Evolutionary conservation across 495 filamentous ascomycete species (phyloP).

Genomic region (Tuber microsphaerosporum): DNA sequence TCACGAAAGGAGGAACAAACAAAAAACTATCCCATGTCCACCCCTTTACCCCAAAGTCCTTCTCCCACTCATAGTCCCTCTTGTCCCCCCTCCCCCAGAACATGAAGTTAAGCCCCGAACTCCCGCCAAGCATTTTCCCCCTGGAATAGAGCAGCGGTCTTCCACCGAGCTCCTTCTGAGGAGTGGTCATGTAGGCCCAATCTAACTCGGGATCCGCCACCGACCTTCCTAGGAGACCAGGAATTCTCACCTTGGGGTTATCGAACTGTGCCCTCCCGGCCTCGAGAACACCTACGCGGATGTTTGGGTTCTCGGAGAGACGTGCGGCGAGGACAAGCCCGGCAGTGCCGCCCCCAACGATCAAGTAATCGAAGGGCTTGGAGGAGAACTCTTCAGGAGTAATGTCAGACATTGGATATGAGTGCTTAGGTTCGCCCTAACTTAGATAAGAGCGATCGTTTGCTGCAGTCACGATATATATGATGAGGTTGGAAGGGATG

Average conservation of each 20-base stretch:
- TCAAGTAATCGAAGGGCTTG: constrained; percentile 36
- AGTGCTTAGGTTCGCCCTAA: not conserved
- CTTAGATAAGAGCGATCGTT: not conserved
- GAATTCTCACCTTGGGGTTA: constrained; percentile 12
- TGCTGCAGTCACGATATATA: not conserved
- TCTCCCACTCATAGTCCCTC: constrained; percentile 42
- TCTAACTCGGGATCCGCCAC: not conserved
- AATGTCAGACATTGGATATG: not conserved
- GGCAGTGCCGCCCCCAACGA: constrained; percentile 47
- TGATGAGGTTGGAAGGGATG: not conserved
- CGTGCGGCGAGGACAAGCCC: constrained; percentile 49
- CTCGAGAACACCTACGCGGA: not conserved
- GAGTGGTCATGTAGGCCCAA: constrained; percentile 9
- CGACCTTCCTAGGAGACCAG: not conserved
- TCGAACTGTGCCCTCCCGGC: not conserved
- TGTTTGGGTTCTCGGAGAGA: constrained; percentile 44
- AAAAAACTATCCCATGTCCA: constrained; percentile 7
- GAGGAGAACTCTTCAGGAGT: not conserved
- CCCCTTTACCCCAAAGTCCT: constrained; percentile 1
- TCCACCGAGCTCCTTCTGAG: constrained; percentile 31
- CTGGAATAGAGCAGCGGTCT: constrained; percentile 42
- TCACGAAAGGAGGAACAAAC: not conserved
- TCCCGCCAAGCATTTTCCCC: constrained; percentile 51
- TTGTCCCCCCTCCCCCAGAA: constrained; percentile 37
- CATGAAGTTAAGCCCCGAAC: constrained; percentile 47